phyloP scores from a whole-genome alignment of 1,139 yeast genomes.

The Geotrichum reessii region DNA sequence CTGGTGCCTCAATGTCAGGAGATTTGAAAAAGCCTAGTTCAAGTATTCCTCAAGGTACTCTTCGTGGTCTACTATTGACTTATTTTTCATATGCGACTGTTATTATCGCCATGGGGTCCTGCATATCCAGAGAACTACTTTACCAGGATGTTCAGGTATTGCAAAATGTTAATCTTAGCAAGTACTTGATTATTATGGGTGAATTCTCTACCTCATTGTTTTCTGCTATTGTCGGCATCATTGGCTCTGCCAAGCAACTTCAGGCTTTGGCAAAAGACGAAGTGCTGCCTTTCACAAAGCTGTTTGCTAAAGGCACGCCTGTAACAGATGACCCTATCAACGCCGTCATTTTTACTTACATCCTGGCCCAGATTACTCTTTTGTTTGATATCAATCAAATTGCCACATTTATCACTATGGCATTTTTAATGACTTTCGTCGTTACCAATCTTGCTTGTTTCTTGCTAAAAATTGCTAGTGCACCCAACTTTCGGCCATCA shows the following conservation, averaged over 20 bases:
- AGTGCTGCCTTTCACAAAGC: conserved; percentile 67
- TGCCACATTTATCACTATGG: conserved; percentile 95
- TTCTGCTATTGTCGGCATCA: conserved; percentile 89
- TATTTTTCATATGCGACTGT: conserved; percentile 69
- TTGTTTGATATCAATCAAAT: conserved; percentile 88
- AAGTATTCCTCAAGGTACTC: conserved; percentile 85
- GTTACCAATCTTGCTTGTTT: conserved; percentile 93
- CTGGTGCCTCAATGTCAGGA: conserved; percentile 99
- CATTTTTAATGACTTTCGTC: conserved; percentile 89
- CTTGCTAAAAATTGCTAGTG: conserved; percentile 76
- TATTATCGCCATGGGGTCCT: conserved; percentile 68
- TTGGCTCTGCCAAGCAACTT: conserved; percentile 86
- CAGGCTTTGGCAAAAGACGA: conserved; percentile 88
- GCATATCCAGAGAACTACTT: conserved; percentile 73
- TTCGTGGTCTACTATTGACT: conserved; percentile 72
- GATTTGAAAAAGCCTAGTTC: conserved; percentile 77
- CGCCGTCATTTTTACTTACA: conserved; percentile 70
- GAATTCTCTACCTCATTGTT: conserved; percentile 85
- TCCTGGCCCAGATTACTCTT: conserved; percentile 72
- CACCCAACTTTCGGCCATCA: conserved; percentile 94
- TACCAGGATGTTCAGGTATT: conserved; percentile 75
- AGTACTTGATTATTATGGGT: conserved; percentile 72
- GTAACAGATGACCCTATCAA: conserved; percentile 48
- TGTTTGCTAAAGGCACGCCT: conserved; percentile 49
- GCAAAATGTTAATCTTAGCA: conserved; percentile 69